Percentiles rank a stretch among this genome's conserved stretches.
Evolutionary conservation across 345 rosid species (phyloP).

Genomic region (Sonneratia caseolaris): DNA sequence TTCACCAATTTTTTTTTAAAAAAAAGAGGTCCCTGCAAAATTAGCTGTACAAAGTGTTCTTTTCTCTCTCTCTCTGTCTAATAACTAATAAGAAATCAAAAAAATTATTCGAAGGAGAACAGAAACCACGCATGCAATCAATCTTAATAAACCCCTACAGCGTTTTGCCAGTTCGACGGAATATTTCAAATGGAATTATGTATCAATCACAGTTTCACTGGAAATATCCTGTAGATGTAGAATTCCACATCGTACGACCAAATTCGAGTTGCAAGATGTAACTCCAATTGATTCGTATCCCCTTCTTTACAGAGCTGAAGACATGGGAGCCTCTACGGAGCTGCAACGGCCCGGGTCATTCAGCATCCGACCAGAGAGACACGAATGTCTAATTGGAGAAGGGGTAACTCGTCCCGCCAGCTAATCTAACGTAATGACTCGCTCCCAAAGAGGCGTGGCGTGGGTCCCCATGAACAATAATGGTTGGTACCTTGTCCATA

Average conservation of each 20-base stretch:
- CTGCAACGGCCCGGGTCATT: too few species aligned
- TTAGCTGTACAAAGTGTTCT: constrained; percentile 11
- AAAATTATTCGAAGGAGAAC: background rate
- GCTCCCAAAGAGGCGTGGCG: too few species aligned
- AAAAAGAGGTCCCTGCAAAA: background rate
- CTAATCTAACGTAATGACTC: too few species aligned
- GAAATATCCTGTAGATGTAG: background rate
- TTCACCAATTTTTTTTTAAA: background rate
- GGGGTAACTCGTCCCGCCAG: too few species aligned
- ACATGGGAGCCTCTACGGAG: too few species aligned
- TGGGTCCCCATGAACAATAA: background rate
- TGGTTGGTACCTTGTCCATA: background rate
- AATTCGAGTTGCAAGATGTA: background rate
- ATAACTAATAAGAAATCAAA: background rate
- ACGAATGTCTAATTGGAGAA: too few species aligned
- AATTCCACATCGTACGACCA: background rate
- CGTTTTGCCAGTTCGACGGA: constrained; percentile 17
- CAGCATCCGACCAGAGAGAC: too few species aligned
- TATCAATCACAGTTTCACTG: background rate
- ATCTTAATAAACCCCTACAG: background rate
- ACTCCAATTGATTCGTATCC: background rate
- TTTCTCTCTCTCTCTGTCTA: too few species aligned
- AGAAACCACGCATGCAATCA: constrained; percentile 12
- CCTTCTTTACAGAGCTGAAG: too few species aligned
- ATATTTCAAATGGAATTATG: background rate